These are phyloP conservation scores for Cichorium intybus DNA, from an alignment of 140 eudicot species.

Conservation along the genomic window DNA sequence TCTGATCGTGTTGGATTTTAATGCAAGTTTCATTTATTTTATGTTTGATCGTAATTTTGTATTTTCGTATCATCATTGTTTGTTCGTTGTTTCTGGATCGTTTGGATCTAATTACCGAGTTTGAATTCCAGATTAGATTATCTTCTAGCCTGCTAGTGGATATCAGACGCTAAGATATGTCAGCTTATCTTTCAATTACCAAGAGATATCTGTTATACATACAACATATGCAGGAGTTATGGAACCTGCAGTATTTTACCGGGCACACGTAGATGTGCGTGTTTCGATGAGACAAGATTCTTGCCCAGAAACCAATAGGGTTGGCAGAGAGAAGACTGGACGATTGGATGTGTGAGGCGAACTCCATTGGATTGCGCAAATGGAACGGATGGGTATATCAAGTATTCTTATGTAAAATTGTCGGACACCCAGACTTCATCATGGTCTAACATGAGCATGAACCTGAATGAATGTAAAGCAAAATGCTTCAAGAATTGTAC, in stretches of 20 bases:
- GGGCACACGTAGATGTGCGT: constrained; percentile 26
- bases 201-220: constrained; percentile 25
- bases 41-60: too few species aligned
- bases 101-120: too few species aligned
- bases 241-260: constrained; percentile 25
- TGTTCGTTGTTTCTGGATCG: too few species aligned
- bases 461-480: constrained; percentile 20
- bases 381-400: constrained; percentile 33
- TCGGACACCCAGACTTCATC: constrained; percentile 35
- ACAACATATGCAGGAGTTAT: constrained; percentile 27
- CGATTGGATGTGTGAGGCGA: constrained; percentile 39
- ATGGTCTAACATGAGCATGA: constrained; percentile 31
- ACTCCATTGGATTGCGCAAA: constrained; percentile 20
- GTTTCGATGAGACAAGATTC: constrained; percentile 36
- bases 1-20: too few species aligned
- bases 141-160: too few species aligned
- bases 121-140: too few species aligned
- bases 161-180: constrained; percentile 12
- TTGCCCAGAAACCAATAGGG: constrained; percentile 13
- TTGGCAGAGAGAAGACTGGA: constrained; percentile 33
- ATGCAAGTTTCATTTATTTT: too few species aligned
- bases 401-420: constrained; percentile 29
- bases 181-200: neutral
- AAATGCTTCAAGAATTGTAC: constrained; percentile 39
- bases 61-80: too few species aligned